Evolutionary conservation across 2,329 filamentous ascomycete species (phyloP).

Genomic region (Dothiorella sarmentorum): DNA sequence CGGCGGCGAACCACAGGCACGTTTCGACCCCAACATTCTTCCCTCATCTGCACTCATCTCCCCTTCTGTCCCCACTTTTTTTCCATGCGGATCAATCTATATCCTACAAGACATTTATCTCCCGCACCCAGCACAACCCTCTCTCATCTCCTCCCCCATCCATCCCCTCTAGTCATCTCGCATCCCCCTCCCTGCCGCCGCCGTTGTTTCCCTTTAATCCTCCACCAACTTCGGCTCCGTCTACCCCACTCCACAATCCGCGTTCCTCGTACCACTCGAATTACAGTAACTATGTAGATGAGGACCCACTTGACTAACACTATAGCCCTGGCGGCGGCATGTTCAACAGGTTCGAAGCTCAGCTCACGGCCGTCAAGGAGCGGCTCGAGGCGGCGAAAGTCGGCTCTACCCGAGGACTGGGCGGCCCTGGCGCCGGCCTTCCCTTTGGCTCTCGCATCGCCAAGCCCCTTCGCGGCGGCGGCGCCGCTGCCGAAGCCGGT

Average conservation of each 20-base stretch:
- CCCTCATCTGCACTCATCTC: conserved; percentile 11
- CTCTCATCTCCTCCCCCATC: conserved; percentile 13
- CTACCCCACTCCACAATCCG: conserved; percentile 2
- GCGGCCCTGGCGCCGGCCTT: conserved; percentile 73
- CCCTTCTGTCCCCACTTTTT: conserved; percentile 14
- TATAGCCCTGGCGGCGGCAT: not conserved
- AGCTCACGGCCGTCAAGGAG: conserved; percentile 96
- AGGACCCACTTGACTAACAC: conserved; percentile 19
- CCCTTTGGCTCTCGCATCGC: conserved; percentile 57
- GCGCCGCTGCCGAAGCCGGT: conserved; percentile 40
- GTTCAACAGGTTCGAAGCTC: conserved; percentile 81
- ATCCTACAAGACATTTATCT: conserved; percentile 17
- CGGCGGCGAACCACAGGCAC: conserved; percentile 94
- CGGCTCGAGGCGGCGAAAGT: conserved; percentile 92
- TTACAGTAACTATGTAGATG: conserved; percentile 15
- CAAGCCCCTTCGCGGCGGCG: conserved; percentile 60
- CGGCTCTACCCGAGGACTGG: conserved; percentile 79
- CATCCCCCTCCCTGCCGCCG: conserved; percentile 11
- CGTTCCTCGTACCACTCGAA: conserved; percentile 9
- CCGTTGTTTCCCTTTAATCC: conserved; percentile 14
- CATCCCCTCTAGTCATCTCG: conserved; percentile 4
- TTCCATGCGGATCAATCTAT: conserved; percentile 17
- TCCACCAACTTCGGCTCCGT: conserved; percentile 12
- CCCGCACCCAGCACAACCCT: conserved; percentile 11
- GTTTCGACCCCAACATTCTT: conserved; percentile 29